Conservation (phyloP, 768 basidiomycete species). For the Lentinus tigrinus region DNA sequence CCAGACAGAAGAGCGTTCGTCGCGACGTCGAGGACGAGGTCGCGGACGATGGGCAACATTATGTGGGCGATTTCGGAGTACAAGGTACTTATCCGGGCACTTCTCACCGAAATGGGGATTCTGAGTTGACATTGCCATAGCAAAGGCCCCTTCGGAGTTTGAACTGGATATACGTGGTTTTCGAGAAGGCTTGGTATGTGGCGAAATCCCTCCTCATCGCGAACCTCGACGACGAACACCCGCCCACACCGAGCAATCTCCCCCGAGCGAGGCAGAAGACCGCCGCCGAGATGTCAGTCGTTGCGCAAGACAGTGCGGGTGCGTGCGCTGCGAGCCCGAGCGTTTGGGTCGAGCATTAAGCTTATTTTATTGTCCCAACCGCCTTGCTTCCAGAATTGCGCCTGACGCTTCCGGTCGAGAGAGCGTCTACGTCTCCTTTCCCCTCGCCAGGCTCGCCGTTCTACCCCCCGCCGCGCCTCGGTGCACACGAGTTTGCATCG, state of each 20-base stretch:
- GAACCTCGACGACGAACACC: constrained; percentile 16
- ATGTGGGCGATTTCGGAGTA: constrained; percentile 5
- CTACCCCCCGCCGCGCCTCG: constrained; percentile 64
- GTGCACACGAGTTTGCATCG: constrained; percentile 66
- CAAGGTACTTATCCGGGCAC: constrained; percentile 1
- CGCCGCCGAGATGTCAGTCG: constrained; percentile 21
- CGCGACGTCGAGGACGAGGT: background rate
- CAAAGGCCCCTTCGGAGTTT: constrained; percentile 18
- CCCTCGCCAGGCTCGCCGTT: constrained; percentile 70
- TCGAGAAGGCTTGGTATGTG: constrained; percentile 7
- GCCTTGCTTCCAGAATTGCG: constrained; percentile 26
- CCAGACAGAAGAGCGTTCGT: background rate
- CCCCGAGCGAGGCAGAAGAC: background rate
- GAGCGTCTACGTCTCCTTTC: constrained; percentile 44
- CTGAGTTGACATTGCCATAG: constrained; percentile 21
- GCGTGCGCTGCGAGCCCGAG: background rate
- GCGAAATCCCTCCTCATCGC: constrained; percentile 17
- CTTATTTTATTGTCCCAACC: constrained; percentile 15
- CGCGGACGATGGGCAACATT: background rate
- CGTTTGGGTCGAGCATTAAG: background rate
- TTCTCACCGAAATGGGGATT: constrained; percentile 5
- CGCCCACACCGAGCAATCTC: background rate
- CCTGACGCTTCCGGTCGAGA: constrained; percentile 37
- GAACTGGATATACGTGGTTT: constrained; percentile 13
- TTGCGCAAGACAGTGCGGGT: constrained; percentile 24